phyloP scores from a whole-genome alignment of 75 land plant genomes.

The Chamaecyparis obtusa region DNA sequence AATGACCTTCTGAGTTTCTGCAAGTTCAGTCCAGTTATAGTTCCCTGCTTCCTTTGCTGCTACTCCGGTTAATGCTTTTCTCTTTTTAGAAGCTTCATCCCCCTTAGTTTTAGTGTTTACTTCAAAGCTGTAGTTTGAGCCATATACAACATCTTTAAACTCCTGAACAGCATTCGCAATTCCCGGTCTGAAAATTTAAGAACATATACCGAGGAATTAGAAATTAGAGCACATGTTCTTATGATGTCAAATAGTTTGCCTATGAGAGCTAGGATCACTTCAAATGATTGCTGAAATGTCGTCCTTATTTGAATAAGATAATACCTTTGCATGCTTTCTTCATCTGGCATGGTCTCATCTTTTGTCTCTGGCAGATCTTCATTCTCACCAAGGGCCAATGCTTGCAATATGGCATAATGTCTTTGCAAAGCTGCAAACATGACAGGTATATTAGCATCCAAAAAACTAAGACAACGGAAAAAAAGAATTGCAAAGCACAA shows the following conservation, averaged over 20 bases:
- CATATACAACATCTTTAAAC: conserved; percentile 83
- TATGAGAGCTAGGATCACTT: not conserved
- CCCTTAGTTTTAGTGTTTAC: conserved; percentile 30
- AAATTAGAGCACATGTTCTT: not conserved
- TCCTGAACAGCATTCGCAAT: conserved; percentile 54
- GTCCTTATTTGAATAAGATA: not conserved
- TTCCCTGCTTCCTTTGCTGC: conserved; percentile 52
- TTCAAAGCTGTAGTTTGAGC: conserved; percentile 64
- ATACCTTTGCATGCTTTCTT: conserved; percentile 81
- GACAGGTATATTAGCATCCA: not conserved
- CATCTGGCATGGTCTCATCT: conserved; percentile 90
- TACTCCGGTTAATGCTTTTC: conserved; percentile 73
- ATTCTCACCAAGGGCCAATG: conserved; percentile 82
- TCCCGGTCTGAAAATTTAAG: conserved; percentile 44
- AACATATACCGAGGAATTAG: not conserved
- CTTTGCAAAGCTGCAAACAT: conserved; percentile 81
- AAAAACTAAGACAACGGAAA: not conserved
- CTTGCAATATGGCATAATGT: conserved; percentile 86
- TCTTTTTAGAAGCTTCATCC: conserved; percentile 64
- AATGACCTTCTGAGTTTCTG: conserved; percentile 81
- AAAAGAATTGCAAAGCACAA: not conserved
- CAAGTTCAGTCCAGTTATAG: conserved; percentile 88
- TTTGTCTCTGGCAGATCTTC: conserved; percentile 69
- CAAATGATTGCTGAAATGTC: not conserved
- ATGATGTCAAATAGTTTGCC: not conserved